Base-by-base conservation (phyloP, 2,329 filamentous ascomycete genomes). In the Penicillium corylophilum region DNA sequence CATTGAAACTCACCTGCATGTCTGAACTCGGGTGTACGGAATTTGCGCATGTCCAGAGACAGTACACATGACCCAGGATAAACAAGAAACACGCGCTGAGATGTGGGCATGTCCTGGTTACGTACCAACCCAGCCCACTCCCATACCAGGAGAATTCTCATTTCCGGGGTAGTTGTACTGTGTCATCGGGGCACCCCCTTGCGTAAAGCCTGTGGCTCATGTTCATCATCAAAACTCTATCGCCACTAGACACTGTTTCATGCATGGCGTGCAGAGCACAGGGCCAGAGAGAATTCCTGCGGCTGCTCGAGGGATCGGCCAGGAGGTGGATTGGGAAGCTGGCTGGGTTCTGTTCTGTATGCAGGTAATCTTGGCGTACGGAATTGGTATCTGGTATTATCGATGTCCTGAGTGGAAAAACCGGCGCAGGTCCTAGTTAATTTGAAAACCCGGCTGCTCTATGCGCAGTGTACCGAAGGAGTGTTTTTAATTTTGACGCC, bases 221-320 rank as follows among this genome's bases (percentile, higher is more conserved):
- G 24, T 16, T 31, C 41, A 44, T 44, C 26, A 7, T 23, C 33
- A 16, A 40, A 56, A 56, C 50, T 56, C 47, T 51, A 56, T 53
- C 44, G 20, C 42, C 29, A n/a, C 43, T 46, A 53, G 44, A 53
- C 44, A 44, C 33, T 51, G 50, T 47, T 48, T 44, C 40, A 44
- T 61, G 59, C 59, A 58, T 60, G 52, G 52, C 46, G 50, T 55
- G 50, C 52, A 57, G 54, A 42, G 44, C 9, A 20, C 16, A 35
- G 15, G 20, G 29, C 15, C n/a, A 22, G 18, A 26, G 13, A 6
- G 16, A 16, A 24, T 41, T 26, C 22, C 16, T 38, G 35, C 31
- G 31, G 31, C 33, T 24, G 23, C 26, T 38, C 16, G 16, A 38
- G 35, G 35, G 8, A 38, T 38, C 35, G 16, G 33, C 33, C 33